phyloP scores from a whole-genome alignment of 2,329 filamentous ascomycete species.

The Diplocarpon mali region DNA sequence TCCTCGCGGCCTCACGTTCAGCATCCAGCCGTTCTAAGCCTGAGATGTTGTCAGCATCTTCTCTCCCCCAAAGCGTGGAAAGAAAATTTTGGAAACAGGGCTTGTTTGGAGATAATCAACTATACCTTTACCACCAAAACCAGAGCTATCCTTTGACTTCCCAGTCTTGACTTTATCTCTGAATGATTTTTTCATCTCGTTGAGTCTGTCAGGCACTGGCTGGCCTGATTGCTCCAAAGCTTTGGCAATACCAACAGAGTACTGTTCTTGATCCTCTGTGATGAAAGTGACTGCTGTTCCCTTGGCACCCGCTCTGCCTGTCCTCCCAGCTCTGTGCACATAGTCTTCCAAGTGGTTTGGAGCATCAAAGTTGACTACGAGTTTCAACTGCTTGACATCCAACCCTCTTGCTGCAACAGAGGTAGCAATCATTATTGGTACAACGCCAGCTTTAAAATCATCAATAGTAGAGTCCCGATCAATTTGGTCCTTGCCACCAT shows the following conservation, averaged over 20 bases:
- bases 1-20: slow-evolving; percentile 76
- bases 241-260: slow-evolving; percentile 80
- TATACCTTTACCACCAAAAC: slow-evolving; percentile 82
- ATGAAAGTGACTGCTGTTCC: slow-evolving; percentile 93
- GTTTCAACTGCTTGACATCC: slow-evolving; percentile 90
- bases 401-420: slow-evolving; percentile 91
- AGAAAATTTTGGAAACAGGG: no score
- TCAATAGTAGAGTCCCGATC: slow-evolving; percentile 86
- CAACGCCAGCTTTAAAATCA: slow-evolving; percentile 85
- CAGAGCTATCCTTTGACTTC: slow-evolving; percentile 78
- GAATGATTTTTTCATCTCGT: slow-evolving; percentile 60
- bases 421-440: slow-evolving; percentile 86
- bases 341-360: slow-evolving; percentile 95
- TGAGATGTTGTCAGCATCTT: slow-evolving; percentile 3
- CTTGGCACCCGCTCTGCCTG: slow-evolving; percentile 86
- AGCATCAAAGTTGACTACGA: slow-evolving; percentile 92
- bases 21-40: slow-evolving; percentile 75
- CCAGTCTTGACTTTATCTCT: slow-evolving; percentile 85
- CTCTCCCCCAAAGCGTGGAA: neutral
- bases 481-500: slow-evolving; percentile 87
- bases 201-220: slow-evolving; percentile 59
- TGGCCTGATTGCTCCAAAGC: slow-evolving; percentile 78
- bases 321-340: slow-evolving; percentile 87
- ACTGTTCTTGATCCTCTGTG: slow-evolving; percentile 84
- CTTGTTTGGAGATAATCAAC: neutral